A percentile compares a stretch with the other conserved stretches of the same genome.
Conservation (phyloP, 2,329 filamentous ascomycete species). For the Fusarium transvaalense region DNA sequence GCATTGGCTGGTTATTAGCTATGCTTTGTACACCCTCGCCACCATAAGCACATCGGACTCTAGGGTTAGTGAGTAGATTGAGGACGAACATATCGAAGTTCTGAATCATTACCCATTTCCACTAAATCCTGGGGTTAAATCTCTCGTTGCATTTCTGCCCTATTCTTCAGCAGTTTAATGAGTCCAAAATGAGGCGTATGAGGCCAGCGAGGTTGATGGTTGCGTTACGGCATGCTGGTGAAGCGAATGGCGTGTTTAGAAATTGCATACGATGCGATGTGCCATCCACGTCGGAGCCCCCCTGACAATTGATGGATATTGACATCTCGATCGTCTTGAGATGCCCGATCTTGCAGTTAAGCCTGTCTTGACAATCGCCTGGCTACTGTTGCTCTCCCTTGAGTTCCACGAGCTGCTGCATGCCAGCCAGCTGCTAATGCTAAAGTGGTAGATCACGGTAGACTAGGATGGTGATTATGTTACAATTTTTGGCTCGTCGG, state of each 20-base stretch:
- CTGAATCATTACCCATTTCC: neutral
- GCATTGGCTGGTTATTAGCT: neutral
- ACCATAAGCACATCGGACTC: neutral
- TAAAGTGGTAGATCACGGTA: constrained; percentile 18
- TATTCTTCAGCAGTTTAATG: neutral
- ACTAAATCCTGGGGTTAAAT: neutral
- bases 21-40: neutral
- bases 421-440: constrained; percentile 38
- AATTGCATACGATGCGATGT: constrained; percentile 14
- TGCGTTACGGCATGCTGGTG: constrained; percentile 19
- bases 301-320: constrained; percentile 10
- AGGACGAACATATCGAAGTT: neutral
- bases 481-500: neutral
- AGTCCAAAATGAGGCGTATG: constrained; percentile 17
- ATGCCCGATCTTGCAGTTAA: constrained; percentile 36
- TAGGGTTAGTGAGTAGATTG: neutral
- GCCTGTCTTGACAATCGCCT: constrained; percentile 36
- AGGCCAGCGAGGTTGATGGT: constrained; percentile 30
- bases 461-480: constrained; percentile 17
- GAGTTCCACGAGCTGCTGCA: constrained; percentile 39
- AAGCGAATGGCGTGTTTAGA: constrained; percentile 31
- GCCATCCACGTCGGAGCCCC: constrained; percentile 10
- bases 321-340: constrained; percentile 35
- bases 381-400: constrained; percentile 32
- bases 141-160: neutral